Conservation (phyloP, 2,329 filamentous ascomycete species). For the Coniella vitis region DNA sequence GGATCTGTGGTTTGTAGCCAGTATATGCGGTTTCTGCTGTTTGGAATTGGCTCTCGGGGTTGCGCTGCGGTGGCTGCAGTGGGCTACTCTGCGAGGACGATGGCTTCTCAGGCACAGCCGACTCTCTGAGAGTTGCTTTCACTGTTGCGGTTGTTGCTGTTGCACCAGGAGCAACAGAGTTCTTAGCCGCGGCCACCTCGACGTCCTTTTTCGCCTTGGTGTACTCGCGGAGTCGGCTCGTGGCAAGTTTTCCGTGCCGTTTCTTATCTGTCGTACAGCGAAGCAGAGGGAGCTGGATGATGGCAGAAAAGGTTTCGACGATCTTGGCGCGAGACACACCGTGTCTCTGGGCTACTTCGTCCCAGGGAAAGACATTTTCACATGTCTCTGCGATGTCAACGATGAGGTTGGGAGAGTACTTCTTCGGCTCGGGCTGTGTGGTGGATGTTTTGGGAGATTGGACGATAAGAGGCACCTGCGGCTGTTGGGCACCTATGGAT, state of each 20-base stretch:
- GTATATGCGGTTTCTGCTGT: neutral
- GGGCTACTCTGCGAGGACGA: neutral
- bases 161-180: neutral
- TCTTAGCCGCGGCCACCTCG: neutral
- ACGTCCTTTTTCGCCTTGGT: conserved; percentile 30
- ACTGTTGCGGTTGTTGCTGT: neutral
- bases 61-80: neutral
- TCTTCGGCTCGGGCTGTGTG: conserved; percentile 24
- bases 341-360: conserved; percentile 38
- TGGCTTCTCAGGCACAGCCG: too few relatives aligned
- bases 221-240: conserved; percentile 35
- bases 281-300: conserved; percentile 41
- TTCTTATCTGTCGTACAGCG: conserved; percentile 38
- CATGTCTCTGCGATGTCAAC: conserved; percentile 44
- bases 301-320: conserved; percentile 39
- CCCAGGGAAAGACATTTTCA: conserved; percentile 38
- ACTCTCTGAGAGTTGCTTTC: neutral
- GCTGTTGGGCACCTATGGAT: neutral
- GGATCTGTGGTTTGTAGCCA: neutral
- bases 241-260: conserved; percentile 34
- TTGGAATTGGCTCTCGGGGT: neutral
- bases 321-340: conserved; percentile 35
- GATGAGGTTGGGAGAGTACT: conserved; percentile 32
- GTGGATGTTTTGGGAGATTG: conserved; percentile 17
- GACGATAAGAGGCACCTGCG: neutral